Evolutionary conservation across 352 stramenopile species (phyloP).

Genomic region (Globisporangium middletonii): DNA sequence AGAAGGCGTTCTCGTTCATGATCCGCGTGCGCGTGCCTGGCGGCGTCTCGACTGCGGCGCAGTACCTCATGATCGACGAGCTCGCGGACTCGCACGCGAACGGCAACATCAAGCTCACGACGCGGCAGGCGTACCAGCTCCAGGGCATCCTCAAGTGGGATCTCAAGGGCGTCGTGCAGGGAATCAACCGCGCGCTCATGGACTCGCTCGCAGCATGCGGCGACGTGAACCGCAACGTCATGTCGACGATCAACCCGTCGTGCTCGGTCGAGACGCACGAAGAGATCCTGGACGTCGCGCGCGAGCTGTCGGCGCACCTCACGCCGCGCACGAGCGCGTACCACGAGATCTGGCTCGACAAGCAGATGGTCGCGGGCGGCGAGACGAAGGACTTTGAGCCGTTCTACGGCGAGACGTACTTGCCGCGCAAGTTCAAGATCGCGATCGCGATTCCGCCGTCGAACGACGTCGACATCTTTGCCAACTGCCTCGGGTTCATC

Average conservation of each 20-base stretch:
- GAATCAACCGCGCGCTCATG: constrained; percentile 89
- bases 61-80: constrained; percentile 94
- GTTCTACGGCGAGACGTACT: constrained; percentile 96
- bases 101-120: constrained; percentile 94
- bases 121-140: constrained; percentile 94
- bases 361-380: constrained; percentile 92
- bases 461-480: constrained; percentile 97
- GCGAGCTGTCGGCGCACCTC: constrained; percentile 92
- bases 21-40: constrained; percentile 95
- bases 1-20: constrained; percentile 96
- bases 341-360: constrained; percentile 97
- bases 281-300: constrained; percentile 79
- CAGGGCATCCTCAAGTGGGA: constrained; percentile 97
- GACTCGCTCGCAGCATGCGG: constrained; percentile 95
- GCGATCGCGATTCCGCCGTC: constrained; percentile 95
- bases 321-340: constrained; percentile 93
- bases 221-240: constrained; percentile 97
- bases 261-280: constrained; percentile 87
- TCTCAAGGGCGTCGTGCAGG: constrained; percentile 94
- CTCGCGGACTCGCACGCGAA: constrained; percentile 92
- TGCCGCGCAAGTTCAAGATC: constrained; percentile 99
- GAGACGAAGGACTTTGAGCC: constrained; percentile 95
- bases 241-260: constrained; percentile 86
- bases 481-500: constrained; percentile 95
- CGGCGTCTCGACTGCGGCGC: constrained; percentile 89